phyloP scores from a whole-genome alignment of 192 early-diverging fungal genomes.

The Coemansia sp. region DNA sequence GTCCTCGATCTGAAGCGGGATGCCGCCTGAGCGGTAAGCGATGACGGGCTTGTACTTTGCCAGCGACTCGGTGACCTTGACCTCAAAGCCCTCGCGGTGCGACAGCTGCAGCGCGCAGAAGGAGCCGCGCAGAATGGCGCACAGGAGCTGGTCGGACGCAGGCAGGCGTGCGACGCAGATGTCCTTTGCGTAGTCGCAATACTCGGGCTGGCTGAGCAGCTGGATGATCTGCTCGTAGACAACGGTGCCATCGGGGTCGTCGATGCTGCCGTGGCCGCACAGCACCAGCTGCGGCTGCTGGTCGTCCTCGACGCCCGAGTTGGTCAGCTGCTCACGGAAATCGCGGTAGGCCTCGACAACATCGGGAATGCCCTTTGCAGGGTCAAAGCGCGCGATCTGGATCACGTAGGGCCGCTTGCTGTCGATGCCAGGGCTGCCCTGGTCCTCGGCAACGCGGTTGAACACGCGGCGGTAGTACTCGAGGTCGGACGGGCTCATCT shows the following conservation, averaged over 20 bases:
- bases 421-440: constrained; percentile 61
- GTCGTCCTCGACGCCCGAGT: constrained; percentile 37
- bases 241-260: constrained; percentile 78
- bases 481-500: constrained; percentile 54
- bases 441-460: constrained; percentile 73
- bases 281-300: constrained; percentile 71
- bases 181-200: constrained; percentile 55
- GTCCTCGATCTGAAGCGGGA: constrained; percentile 76
- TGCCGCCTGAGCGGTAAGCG: constrained; percentile 69
- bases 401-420: constrained; percentile 71
- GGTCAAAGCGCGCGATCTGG: constrained; percentile 84
- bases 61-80: constrained; percentile 79
- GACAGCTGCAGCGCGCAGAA: constrained; percentile 75
- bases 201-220: constrained; percentile 54
- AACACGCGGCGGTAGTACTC: constrained; percentile 75
- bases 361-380: constrained; percentile 78
- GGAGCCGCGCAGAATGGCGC: constrained; percentile 69
- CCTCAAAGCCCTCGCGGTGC: constrained; percentile 80
- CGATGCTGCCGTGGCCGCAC: constrained; percentile 76
- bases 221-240: constrained; percentile 62
- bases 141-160: constrained; percentile 78
- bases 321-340: constrained; percentile 61
- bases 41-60: constrained; percentile 69
- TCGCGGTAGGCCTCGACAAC: constrained; percentile 67
- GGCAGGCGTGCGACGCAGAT: constrained; percentile 67